phyloP scores from a whole-genome alignment of 352 stramenopile species.

The Phytophthora quininea region DNA sequence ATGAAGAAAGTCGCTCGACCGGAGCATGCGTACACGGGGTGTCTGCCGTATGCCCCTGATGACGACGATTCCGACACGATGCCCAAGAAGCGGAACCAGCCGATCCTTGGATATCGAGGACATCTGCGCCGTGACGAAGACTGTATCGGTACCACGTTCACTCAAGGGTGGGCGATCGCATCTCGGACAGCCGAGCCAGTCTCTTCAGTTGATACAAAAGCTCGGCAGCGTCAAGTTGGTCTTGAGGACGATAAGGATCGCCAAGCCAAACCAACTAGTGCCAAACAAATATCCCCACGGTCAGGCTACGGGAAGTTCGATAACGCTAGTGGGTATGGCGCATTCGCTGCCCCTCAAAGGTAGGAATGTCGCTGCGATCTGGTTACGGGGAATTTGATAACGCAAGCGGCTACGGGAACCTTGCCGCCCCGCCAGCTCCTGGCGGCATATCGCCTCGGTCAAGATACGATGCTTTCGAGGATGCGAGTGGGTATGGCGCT shows the following conservation, averaged over 20 bases:
- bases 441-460: neutral
- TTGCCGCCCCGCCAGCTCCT: constrained; percentile 12
- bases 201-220: constrained; percentile 4
- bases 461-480: constrained; percentile 25
- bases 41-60: constrained; percentile 26
- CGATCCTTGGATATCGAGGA: constrained; percentile 70
- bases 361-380: constrained; percentile 32
- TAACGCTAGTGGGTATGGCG: constrained; percentile 36
- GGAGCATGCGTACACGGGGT: constrained; percentile 76
- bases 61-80: constrained; percentile 21
- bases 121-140: constrained; percentile 64
- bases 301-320: constrained; percentile 46
- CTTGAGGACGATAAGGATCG: constrained; percentile 22
- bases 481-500: constrained; percentile 30
- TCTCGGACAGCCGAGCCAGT: constrained; percentile 21
- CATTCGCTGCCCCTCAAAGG: constrained; percentile 37
- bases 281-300: constrained; percentile 18
- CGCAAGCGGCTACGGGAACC: constrained; percentile 43
- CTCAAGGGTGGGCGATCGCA: constrained; percentile 49
- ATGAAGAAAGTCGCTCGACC: constrained; percentile 77
- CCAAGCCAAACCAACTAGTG: constrained; percentile 9
- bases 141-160: constrained; percentile 75
- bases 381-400: constrained; percentile 44
- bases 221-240: constrained; percentile 19
- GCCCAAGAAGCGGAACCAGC: constrained; percentile 35